A percentile compares a stretch with the other conserved stretches of the same genome.
Conservation (phyloP, 164 flowering plant genomes). For the Piper betle region DNA sequence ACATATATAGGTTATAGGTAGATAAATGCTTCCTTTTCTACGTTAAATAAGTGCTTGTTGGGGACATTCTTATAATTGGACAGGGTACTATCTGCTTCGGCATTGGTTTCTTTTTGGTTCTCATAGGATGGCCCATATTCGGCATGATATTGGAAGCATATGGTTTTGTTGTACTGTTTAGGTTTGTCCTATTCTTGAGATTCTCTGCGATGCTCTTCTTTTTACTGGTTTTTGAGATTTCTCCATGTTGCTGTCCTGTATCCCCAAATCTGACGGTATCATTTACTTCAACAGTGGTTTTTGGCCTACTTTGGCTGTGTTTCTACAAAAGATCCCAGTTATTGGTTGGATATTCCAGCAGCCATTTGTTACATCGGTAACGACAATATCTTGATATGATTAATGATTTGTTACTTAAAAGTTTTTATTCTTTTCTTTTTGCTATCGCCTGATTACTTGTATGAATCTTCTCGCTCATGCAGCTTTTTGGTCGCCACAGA, state of each 20-base stretch:
- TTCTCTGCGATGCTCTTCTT: neutral
- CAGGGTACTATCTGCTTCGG: conserved; percentile 94
- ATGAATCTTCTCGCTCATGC: neutral
- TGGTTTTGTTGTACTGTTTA: conserved; percentile 86
- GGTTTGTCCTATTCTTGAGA: conserved; percentile 23
- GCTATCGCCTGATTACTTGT: neutral
- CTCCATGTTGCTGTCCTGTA: too few relatives aligned
- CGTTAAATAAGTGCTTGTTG: neutral
- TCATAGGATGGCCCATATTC: conserved; percentile 86
- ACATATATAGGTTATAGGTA: too few relatives aligned
- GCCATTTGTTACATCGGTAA: conserved; percentile 81
- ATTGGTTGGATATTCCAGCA: conserved; percentile 93
- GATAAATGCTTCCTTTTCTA: neutral
- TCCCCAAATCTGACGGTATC: conserved; percentile 8
- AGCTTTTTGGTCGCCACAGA: conserved; percentile 21
- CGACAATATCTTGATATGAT: conserved; percentile 1
- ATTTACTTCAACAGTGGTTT: conserved; percentile 48
- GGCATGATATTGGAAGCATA: conserved; percentile 94
- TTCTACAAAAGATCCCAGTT: conserved; percentile 81
- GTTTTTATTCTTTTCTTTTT: neutral
- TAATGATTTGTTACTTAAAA: neutral
- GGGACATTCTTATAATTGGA: conserved; percentile 4
- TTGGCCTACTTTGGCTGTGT: conserved; percentile 92
- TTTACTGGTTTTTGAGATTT: too few relatives aligned
- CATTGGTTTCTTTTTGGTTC: conserved; percentile 71